These are phyloP conservation scores for Royoungia palumana DNA, from an alignment of 768 basidiomycete species.

Conservation along the genomic window DNA sequence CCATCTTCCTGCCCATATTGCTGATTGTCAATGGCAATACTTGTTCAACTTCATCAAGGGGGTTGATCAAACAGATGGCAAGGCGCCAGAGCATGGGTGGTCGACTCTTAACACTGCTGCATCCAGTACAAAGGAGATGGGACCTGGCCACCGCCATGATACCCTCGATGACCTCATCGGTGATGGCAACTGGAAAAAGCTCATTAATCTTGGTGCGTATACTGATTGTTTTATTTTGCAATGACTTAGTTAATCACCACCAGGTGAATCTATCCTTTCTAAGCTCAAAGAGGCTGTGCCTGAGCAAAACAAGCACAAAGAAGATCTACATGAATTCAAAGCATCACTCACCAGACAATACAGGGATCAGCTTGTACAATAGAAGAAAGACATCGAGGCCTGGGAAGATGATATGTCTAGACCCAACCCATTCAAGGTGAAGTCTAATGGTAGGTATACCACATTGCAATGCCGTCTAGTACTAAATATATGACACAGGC, in stretches of 20 bases:
- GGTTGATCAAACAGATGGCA: too few species aligned
- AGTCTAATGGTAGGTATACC: not conserved
- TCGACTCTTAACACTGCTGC: constrained; percentile 30
- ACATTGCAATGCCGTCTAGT: too few species aligned
- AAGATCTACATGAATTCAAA: constrained; percentile 7
- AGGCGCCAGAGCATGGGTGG: constrained; percentile 40
- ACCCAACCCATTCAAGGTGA: constrained; percentile 10
- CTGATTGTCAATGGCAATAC: too few species aligned
- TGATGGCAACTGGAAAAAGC: constrained; percentile 37
- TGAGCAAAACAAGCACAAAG: constrained; percentile 4
- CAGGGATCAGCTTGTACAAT: not conserved
- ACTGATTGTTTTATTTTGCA: too few species aligned
- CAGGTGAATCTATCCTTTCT: not conserved
- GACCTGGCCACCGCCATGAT: constrained; percentile 28
- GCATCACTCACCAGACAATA: not conserved
- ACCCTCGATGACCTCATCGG: constrained; percentile 37
- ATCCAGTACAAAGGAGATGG: constrained; percentile 37
- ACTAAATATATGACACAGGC: too few species aligned
- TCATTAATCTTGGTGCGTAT: constrained; percentile 24
- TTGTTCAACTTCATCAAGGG: too few species aligned
- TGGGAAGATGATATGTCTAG: not conserved
- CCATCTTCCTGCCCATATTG: too few species aligned
- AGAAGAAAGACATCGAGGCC: not conserved
- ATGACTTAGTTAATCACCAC: too few species aligned
- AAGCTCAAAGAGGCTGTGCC: constrained; percentile 3